phyloP scores from a whole-genome alignment of 441 rosid species.

The Cnidoscolus chayamansa region DNA sequence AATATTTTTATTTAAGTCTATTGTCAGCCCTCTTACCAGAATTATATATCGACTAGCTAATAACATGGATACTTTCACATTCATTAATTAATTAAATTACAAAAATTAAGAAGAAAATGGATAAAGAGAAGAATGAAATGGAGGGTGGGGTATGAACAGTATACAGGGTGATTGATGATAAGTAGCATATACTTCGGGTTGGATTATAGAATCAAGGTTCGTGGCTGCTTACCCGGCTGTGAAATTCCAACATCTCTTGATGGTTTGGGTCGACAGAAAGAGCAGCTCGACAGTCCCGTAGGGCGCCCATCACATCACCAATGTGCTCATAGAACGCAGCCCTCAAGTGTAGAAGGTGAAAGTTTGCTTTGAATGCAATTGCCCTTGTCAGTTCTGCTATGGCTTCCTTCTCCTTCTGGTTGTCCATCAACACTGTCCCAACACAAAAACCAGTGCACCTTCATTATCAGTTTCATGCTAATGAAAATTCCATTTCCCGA shows the following conservation, averaged over 20 bases:
- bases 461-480: no score
- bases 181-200: neutral
- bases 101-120: conserved; percentile 14
- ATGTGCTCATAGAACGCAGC: conserved; percentile 93
- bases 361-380: conserved; percentile 84
- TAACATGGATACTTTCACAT: conserved; percentile 11
- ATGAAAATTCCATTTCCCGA: no score
- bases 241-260: conserved; percentile 90
- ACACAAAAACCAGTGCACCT: conserved; percentile 4
- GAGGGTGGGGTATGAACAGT: neutral
- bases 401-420: conserved; percentile 80
- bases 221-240: conserved; percentile 84
- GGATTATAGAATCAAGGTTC: conserved; percentile 50
- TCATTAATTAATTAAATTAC: conserved; percentile 22
- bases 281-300: conserved; percentile 95
- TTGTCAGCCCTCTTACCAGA: no score
- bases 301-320: conserved; percentile 63
- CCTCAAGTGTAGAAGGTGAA: conserved; percentile 83
- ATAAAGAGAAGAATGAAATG: conserved; percentile 2
- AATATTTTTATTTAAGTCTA: no score
- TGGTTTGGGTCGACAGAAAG: conserved; percentile 89
- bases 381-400: conserved; percentile 89
- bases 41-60: no score
- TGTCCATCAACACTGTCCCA: conserved; percentile 83
- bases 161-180: conserved; percentile 23